phyloP scores from a whole-genome alignment of 2,329 filamentous ascomycete genomes.

The Aspergillus sojae region DNA sequence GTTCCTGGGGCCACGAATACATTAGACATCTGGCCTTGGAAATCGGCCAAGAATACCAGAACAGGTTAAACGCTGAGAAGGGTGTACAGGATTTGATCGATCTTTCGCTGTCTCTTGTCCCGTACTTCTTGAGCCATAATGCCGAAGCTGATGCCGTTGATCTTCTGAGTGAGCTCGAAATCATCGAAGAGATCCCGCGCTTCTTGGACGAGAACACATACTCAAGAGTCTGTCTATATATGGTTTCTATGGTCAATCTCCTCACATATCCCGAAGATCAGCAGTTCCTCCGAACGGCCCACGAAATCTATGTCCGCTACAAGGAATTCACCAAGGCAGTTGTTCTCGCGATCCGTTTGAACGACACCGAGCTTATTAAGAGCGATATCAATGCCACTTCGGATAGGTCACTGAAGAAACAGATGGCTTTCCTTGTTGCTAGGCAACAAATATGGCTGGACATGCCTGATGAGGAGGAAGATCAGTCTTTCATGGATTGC shows the following conservation, averaged over 20 bases:
- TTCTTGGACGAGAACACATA: conserved; percentile 96
- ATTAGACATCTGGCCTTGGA: conserved; percentile 93
- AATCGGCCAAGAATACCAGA: conserved; percentile 91
- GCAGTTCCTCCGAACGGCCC: conserved; percentile 87
- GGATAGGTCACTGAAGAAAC: conserved; percentile 83
- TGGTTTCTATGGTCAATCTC: conserved; percentile 98
- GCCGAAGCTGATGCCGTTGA: conserved; percentile 98
- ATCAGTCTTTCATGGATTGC: conserved; percentile 76
- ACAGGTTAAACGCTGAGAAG: conserved; percentile 82
- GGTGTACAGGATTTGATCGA: conserved; percentile 81
- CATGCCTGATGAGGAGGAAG: conserved; percentile 65
- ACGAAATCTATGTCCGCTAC: conserved; percentile 91
- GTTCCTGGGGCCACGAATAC: conserved; percentile 98
- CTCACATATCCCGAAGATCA: conserved; percentile 98
- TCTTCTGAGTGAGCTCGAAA: conserved; percentile 94
- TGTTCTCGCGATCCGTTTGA: conserved; percentile 88
- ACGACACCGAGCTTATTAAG: conserved; percentile 81
- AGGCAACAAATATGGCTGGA: conserved; percentile 87
- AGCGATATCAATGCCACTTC: conserved; percentile 77
- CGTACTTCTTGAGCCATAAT: conserved; percentile 95
- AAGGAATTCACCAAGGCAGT: conserved; percentile 93
- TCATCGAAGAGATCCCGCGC: conserved; percentile 86
- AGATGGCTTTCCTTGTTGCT: conserved; percentile 89
- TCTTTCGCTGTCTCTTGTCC: conserved; percentile 80
- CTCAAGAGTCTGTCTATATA: conserved; percentile 89